These are phyloP conservation scores for Lipomyces oligophaga DNA, from an alignment of 805 yeast genomes.

Conservation along the genomic window DNA sequence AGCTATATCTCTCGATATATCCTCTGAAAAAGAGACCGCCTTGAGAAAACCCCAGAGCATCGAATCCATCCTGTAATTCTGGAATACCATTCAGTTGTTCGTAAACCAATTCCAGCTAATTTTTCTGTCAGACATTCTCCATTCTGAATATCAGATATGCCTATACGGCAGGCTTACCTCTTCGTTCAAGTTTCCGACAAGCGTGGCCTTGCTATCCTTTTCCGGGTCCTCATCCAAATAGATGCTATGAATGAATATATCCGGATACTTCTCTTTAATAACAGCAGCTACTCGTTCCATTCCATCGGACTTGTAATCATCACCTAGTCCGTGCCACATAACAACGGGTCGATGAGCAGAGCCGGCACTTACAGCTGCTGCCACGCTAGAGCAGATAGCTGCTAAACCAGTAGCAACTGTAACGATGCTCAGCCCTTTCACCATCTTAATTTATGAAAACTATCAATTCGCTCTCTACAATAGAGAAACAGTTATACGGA, in stretches of 20 bases:
- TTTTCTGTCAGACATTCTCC: neutral
- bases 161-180: slow-evolving; percentile 36
- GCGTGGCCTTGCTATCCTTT: slow-evolving; percentile 52
- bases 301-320: slow-evolving; percentile 59
- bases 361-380: slow-evolving; percentile 4
- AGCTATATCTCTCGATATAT: slow-evolving; percentile 56
- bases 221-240: slow-evolving; percentile 48
- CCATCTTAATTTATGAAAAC: too few relatives aligned
- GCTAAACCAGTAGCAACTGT: neutral
- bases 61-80: slow-evolving; percentile 54
- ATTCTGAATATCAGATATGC: neutral
- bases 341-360: slow-evolving; percentile 49
- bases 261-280: slow-evolving; percentile 48
- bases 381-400: neutral
- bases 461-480: too few relatives aligned
- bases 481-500: too few relatives aligned
- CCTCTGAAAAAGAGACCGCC: slow-evolving; percentile 80
- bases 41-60: slow-evolving; percentile 76
- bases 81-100: slow-evolving; percentile 47
- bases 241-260: slow-evolving; percentile 51
- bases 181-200: slow-evolving; percentile 56
- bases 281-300: slow-evolving; percentile 47
- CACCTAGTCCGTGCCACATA: slow-evolving; percentile 85
- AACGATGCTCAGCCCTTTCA: neutral
- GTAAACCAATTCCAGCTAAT: slow-evolving; percentile 48